Conservation (phyloP, 2,329 filamentous ascomycete species). For the Aspergillus tubingensis region DNA sequence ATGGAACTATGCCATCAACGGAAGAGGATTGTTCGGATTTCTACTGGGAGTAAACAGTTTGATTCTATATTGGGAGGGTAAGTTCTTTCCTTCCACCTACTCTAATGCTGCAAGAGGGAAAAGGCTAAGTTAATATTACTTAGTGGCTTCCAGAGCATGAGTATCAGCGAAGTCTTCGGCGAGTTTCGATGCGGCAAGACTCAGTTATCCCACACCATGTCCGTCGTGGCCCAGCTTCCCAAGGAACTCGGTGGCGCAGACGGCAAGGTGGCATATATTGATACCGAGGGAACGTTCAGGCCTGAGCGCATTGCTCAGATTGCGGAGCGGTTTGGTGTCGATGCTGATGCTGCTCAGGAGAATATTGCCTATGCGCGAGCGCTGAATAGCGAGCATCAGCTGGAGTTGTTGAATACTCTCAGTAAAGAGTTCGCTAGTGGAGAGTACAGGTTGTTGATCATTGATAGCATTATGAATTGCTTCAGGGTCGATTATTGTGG, state of each 20-base stretch:
- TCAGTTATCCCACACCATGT: constrained; percentile 69
- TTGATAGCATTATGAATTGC: constrained; percentile 71
- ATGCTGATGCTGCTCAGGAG: constrained; percentile 61
- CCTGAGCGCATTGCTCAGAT: constrained; percentile 69
- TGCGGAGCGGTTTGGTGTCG: constrained; percentile 64
- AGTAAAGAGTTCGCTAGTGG: constrained; percentile 63
- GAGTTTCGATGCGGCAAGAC: constrained; percentile 65
- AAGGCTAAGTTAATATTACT: neutral
- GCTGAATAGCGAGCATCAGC: constrained; percentile 66
- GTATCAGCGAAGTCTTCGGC: constrained; percentile 59
- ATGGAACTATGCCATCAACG: constrained; percentile 65
- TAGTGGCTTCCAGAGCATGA: constrained; percentile 70
- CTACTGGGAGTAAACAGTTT: constrained; percentile 70
- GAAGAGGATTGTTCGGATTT: constrained; percentile 65
- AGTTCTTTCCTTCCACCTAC: constrained; percentile 9
- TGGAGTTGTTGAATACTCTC: constrained; percentile 64
- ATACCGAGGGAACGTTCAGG: constrained; percentile 67
- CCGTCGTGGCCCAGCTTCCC: constrained; percentile 60
- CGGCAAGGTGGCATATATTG: constrained; percentile 70
- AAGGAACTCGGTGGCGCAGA: constrained; percentile 65
- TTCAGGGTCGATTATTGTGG: constrained; percentile 69
- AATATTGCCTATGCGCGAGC: constrained; percentile 68
- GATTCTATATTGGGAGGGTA: constrained; percentile 66
- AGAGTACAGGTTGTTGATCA: constrained; percentile 66
- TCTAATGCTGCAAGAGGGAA: neutral